Percentiles rank a stretch among this genome's conserved stretches.
These are phyloP conservation scores for Clavulina sp. DNA, from an alignment of 768 basidiomycete species.

Conservation along the genomic window DNA sequence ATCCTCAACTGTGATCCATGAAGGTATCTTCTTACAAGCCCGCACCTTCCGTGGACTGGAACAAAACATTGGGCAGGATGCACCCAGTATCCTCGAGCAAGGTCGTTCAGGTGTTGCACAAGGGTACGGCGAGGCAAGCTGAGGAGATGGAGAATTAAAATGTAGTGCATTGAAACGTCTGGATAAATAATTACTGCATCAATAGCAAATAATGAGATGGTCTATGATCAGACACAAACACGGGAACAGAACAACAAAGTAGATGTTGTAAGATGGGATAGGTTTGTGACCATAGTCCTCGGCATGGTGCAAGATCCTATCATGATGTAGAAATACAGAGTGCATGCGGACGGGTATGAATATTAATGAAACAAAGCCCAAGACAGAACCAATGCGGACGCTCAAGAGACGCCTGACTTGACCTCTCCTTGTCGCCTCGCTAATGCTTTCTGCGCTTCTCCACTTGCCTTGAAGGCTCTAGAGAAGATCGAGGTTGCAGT, in stretches of 20 bases:
- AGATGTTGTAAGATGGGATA: too few species aligned
- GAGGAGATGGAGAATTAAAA: too few species aligned
- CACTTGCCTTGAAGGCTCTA: background rate
- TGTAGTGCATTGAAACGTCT: too few species aligned
- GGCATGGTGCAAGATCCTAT: too few species aligned
- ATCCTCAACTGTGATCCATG: background rate
- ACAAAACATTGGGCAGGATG: slow-evolving; percentile 53
- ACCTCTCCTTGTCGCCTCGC: background rate
- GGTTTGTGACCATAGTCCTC: too few species aligned
- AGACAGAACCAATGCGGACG: background rate
- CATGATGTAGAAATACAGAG: too few species aligned
- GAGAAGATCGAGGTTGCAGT: slow-evolving; percentile 14
- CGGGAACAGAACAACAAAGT: too few species aligned
- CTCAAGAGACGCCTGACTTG: background rate
- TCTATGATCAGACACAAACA: too few species aligned
- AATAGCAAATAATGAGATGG: too few species aligned
- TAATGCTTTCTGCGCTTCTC: background rate
- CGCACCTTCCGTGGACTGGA: slow-evolving; percentile 76
- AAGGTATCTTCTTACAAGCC: slow-evolving; percentile 52
- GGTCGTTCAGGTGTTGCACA: slow-evolving; percentile 80
- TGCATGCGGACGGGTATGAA: too few species aligned
- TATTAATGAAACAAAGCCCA: too few species aligned
- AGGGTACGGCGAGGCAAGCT: slow-evolving; percentile 57
- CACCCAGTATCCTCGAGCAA: slow-evolving; percentile 68
- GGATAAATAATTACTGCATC: too few species aligned